A percentile compares a stretch with the other conserved stretches of the same genome.
Evolutionary conservation across 2,329 filamentous ascomycete genomes (phyloP).

Genomic region (Diaporthe ampelina): DNA sequence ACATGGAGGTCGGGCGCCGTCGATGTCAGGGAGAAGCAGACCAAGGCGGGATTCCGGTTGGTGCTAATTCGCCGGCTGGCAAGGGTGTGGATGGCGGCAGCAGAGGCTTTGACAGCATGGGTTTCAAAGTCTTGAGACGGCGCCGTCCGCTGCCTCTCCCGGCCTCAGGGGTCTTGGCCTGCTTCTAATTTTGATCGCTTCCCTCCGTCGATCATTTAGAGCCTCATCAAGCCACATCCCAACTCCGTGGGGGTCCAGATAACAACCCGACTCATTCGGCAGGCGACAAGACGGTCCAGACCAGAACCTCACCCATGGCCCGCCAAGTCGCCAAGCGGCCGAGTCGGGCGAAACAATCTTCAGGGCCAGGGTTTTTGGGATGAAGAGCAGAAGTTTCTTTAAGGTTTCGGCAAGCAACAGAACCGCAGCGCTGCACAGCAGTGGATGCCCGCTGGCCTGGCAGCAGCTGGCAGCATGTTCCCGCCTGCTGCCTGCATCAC

Average conservation of each 20-base stretch:
- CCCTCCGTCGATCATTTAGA: slow-evolving; percentile 27
- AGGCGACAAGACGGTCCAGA: not conserved
- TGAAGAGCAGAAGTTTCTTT: slow-evolving; percentile 24
- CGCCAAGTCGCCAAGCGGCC: slow-evolving; percentile 30
- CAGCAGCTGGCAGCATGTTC: not conserved
- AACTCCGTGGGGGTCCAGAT: slow-evolving; percentile 29
- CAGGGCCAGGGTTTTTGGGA: slow-evolving; percentile 20
- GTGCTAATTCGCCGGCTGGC: not conserved
- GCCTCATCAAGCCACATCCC: slow-evolving; percentile 34
- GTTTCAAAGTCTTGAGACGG: slow-evolving; percentile 21
- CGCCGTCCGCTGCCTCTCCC: slow-evolving; percentile 29
- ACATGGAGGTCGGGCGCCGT: not conserved
- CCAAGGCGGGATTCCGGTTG: slow-evolving; percentile 27
- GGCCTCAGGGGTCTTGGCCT: slow-evolving; percentile 26
- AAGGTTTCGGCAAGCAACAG: slow-evolving; percentile 31
- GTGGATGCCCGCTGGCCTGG: no score
- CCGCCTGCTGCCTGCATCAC: no score
- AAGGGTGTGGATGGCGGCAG: slow-evolving; percentile 13
- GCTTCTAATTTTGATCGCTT: slow-evolving; percentile 32
- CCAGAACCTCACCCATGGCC: slow-evolving; percentile 8
- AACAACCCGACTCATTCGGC: slow-evolving; percentile 10
- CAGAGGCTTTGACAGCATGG: slow-evolving; percentile 20
- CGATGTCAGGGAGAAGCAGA: not conserved
- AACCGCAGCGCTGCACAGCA: slow-evolving; percentile 2
- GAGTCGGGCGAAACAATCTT: slow-evolving; percentile 33